Evolutionary conservation across 495 filamentous ascomycete species (phyloP).

Genomic region (Amphirosellinia nigrospora): DNA sequence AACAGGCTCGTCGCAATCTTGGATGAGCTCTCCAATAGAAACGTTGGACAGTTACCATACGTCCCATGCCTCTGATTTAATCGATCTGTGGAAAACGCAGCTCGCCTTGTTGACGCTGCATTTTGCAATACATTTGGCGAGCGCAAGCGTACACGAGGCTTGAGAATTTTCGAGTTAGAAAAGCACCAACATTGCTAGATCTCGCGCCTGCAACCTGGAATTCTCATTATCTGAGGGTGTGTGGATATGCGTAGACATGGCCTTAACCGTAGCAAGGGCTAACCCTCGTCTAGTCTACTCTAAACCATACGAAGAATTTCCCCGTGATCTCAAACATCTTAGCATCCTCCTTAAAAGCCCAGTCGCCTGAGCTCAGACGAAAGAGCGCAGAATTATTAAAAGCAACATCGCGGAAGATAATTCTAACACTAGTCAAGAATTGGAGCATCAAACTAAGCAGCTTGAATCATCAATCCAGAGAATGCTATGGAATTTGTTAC

Average conservation of each 20-base stretch:
- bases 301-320: slow-evolving; percentile 29
- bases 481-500: slow-evolving; percentile 36
- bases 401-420: background rate
- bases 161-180: slow-evolving; percentile 18
- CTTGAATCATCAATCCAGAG: slow-evolving; percentile 23
- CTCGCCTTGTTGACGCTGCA: slow-evolving; percentile 41
- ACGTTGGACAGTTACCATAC: background rate
- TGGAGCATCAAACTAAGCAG: background rate
- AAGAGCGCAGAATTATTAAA: slow-evolving; percentile 27
- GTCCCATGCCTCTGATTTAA: background rate
- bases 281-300: slow-evolving; percentile 37
- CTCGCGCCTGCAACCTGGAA: slow-evolving; percentile 55
- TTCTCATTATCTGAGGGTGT: slow-evolving; percentile 48
- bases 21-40: background rate
- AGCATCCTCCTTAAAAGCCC: slow-evolving; percentile 27
- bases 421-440: background rate
- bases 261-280: background rate
- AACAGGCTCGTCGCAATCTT: background rate
- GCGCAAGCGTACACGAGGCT: slow-evolving; percentile 9
- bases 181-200: slow-evolving; percentile 44
- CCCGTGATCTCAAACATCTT: slow-evolving; percentile 35
- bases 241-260: background rate
- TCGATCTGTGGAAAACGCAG: slow-evolving; percentile 31
- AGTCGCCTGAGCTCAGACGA: slow-evolving; percentile 32
- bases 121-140: slow-evolving; percentile 35